Evolutionary conservation across 345 rosid genomes (phyloP), one percentile per base, ranked within the genome.

Genomic region (Turritis glabra): DNA sequence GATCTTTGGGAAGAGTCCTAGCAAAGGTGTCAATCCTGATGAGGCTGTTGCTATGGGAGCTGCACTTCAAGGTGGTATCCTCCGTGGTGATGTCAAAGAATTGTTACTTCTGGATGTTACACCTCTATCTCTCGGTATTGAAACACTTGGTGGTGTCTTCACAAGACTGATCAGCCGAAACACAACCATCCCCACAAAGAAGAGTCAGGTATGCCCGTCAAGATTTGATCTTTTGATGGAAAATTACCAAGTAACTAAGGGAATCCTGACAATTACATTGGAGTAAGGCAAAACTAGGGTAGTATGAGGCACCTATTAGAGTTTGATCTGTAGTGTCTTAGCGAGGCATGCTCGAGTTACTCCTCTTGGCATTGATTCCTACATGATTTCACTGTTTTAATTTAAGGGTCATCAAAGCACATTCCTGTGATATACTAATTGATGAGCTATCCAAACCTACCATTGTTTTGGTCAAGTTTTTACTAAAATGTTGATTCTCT

Each of bases 31-130:
- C 1, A 92, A 92, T 65, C 97, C 97, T 48, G 96, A 90, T 37
- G 96, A 92, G 80, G 96, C 96, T 59, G 96, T 92, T 65, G 89
- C 97, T 3, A 77, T 92, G 83, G 96, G 97, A 71, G 97, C 97
- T 62, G 97, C 97, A 21, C 79, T 92, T 59, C 98, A 90, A 75
- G 96, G 95, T 38, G 98, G 95, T 47, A 90, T 93, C 56, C 93
- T 93, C 30, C 91, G 93, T 1, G 98, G 98, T 38, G 98, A 93
- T 74, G 98, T 91, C 53, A 91, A 93, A 57, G 98, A 93, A 53
- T 65, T 91, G 81, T 85, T 93, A 50, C 90, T 93, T 55, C 74
- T 93, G 48, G 97, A 93, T 81, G 96, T 93, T 11, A 93, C 98
- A 15, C 98, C 98, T 61, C 74, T 92, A 2, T 92, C 97, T 0